Conservation (phyloP, 345 rosid species). For the Sonneratia caseolaris region DNA sequence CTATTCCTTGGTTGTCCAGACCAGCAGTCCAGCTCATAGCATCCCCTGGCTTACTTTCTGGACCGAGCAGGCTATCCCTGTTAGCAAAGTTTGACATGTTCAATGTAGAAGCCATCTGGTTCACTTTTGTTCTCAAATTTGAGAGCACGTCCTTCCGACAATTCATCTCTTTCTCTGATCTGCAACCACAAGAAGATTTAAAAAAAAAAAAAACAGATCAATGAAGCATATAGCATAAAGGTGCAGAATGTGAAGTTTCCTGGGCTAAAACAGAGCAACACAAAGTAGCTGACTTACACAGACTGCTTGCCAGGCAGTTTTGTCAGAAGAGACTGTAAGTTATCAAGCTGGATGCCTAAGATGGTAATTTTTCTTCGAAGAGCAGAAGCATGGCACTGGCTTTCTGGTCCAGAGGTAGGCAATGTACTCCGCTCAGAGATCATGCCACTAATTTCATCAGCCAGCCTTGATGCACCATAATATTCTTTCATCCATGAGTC, state of each 20-base stretch:
- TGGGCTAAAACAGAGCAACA: background rate
- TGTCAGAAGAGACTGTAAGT: constrained; percentile 58
- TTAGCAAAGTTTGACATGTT: constrained; percentile 78
- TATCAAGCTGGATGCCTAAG: constrained; percentile 71
- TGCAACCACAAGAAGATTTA: constrained; percentile 15
- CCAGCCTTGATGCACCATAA: constrained; percentile 60
- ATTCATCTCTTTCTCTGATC: constrained; percentile 92
- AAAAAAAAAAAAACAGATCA: constrained; percentile 2
- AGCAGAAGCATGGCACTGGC: constrained; percentile 81
- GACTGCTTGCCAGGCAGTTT: constrained; percentile 65
- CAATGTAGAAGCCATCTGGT: constrained; percentile 73
- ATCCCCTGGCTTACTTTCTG: constrained; percentile 61
- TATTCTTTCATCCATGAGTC: constrained; percentile 85
- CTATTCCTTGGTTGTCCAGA: constrained; percentile 75
- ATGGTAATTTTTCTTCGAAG: constrained; percentile 82
- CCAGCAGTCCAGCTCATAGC: constrained; percentile 45
- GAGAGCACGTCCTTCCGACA: constrained; percentile 80
- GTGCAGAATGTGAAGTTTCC: background rate
- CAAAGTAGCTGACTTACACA: constrained; percentile 31
- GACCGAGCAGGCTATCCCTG: constrained; percentile 74
- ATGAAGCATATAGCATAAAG: background rate
- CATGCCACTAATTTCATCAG: constrained; percentile 80
- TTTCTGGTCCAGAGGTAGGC: constrained; percentile 61
- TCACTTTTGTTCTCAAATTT: constrained; percentile 61
- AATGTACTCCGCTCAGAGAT: constrained; percentile 50